Conservation (phyloP, 495 filamentous ascomycete genomes). For the Hypoxylon cercidicola region DNA sequence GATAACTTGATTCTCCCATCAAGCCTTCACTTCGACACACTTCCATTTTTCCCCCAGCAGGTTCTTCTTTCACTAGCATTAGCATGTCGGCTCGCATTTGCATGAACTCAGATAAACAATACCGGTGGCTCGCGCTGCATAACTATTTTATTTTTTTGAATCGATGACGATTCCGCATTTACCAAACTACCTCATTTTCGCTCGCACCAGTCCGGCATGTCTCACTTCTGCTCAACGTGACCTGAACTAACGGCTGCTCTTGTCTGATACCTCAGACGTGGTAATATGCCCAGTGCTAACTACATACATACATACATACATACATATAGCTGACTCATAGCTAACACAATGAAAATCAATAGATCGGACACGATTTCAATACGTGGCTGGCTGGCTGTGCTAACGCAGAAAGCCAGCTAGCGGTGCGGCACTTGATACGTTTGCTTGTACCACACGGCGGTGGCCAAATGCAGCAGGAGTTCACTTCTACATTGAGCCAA, state of each 20-base stretch:
- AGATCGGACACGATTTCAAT: slow-evolving; percentile 6
- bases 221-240: slow-evolving; percentile 3
- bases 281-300: slow-evolving; percentile 3
- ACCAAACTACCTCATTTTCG: slow-evolving; percentile 13
- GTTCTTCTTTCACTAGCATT: slow-evolving; percentile 44
- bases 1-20: slow-evolving; percentile 32
- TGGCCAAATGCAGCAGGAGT: slow-evolving; percentile 20
- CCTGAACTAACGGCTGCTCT: no score
- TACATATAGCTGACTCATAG: slow-evolving; percentile 24
- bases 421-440: no score
- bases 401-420: no score
- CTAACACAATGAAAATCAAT: slow-evolving; percentile 17
- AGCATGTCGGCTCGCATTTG: slow-evolving; percentile 43
- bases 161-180: slow-evolving; percentile 28
- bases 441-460: no score
- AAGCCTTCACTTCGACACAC: slow-evolving; percentile 36
- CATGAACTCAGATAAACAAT: slow-evolving; percentile 49
- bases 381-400: slow-evolving; percentile 15
- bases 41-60: slow-evolving; percentile 27
- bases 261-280: not conserved
- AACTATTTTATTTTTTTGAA: slow-evolving; percentile 27
- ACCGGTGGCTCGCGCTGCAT: slow-evolving; percentile 47
- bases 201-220: slow-evolving; percentile 2
- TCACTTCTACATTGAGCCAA: slow-evolving; percentile 5
- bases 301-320: slow-evolving; percentile 14